phyloP scores from a whole-genome alignment of 306 rosid genomes.

The Prunus padus region DNA sequence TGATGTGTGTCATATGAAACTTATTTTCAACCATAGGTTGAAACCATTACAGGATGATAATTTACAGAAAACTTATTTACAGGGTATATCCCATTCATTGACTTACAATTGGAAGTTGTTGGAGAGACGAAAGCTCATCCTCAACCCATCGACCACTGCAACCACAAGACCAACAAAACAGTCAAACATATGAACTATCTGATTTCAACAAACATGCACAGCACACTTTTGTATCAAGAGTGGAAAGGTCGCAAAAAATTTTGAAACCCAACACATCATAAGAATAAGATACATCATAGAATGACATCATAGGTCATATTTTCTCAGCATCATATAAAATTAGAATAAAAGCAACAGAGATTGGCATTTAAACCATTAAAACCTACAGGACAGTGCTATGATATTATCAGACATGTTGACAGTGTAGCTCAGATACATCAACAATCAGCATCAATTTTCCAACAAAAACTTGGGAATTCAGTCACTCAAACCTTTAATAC shows the following conservation, averaged over 20 bases:
- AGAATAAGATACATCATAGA: background rate
- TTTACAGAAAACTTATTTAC: background rate
- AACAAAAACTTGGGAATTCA: conserved; percentile 18
- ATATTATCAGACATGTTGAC: background rate
- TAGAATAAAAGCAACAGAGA: background rate
- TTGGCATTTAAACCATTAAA: background rate
- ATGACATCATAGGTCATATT: background rate
- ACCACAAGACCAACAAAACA: conserved; percentile 21
- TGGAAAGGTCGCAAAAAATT: background rate
- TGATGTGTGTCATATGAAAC: background rate
- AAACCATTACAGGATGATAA: background rate
- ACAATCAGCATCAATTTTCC: conserved; percentile 4
- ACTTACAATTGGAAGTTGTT: conserved; percentile 40
- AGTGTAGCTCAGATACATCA: background rate
- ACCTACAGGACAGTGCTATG: background rate
- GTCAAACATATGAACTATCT: conserved; percentile 26
- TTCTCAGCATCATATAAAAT: background rate
- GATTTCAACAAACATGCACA: conserved; percentile 10
- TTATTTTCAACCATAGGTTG: background rate
- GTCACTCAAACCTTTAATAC: conserved; percentile 54
- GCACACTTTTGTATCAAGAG: background rate
- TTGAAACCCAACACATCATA: background rate
- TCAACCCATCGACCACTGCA: conserved; percentile 89
- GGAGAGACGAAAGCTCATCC: conserved; percentile 26
- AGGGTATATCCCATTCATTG: conserved; percentile 24